A percentile compares a stretch with the other conserved stretches of the same genome.
phyloP scores from a whole-genome alignment of 2,329 filamentous ascomycete genomes.

The Ophidiomyces ophidiicola region DNA sequence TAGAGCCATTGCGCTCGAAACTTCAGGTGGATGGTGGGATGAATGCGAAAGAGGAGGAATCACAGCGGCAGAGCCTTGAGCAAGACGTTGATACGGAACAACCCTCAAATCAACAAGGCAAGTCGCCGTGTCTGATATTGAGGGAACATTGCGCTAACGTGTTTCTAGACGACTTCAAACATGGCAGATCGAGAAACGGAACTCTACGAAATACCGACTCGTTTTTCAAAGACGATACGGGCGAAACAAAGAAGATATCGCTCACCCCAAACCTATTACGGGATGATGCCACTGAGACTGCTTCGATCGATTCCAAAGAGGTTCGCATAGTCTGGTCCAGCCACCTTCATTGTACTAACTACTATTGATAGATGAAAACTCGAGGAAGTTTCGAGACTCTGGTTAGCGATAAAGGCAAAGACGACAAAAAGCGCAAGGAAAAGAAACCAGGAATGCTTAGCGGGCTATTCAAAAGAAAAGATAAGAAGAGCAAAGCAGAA shows the following conservation, averaged over 20 bases:
- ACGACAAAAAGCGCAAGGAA: slow-evolving; percentile 63
- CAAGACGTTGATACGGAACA: slow-evolving; percentile 52
- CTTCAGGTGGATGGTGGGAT: slow-evolving; percentile 28
- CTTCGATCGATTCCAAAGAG: slow-evolving; percentile 29
- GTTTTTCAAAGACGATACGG: slow-evolving; percentile 91
- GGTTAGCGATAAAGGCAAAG: slow-evolving; percentile 52
- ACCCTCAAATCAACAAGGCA: slow-evolving; percentile 42
- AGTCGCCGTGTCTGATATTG: neutral
- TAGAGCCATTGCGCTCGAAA: slow-evolving; percentile 36
- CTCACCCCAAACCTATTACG: slow-evolving; percentile 84
- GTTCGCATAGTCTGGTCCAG: no score
- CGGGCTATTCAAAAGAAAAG: slow-evolving; percentile 55
- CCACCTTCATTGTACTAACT: slow-evolving; percentile 5
- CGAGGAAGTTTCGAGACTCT: slow-evolving; percentile 63
- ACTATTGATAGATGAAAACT: slow-evolving; percentile 33
- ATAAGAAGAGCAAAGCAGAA: slow-evolving; percentile 44
- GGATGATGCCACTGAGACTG: slow-evolving; percentile 49
- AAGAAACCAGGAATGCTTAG: slow-evolving; percentile 63
- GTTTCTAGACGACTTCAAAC: slow-evolving; percentile 7
- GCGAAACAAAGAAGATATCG: slow-evolving; percentile 94
- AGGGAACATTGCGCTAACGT: neutral
- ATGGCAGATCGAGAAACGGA: slow-evolving; percentile 60
- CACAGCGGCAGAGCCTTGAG: slow-evolving; percentile 25
- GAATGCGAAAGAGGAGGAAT: slow-evolving; percentile 21
- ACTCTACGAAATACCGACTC: slow-evolving; percentile 86